Percentiles rank a stretch among this genome's conserved stretches.
These are phyloP conservation scores for Leptographium wingfieldii DNA, from an alignment of 2,329 filamentous ascomycete genomes.

Conservation along the genomic window DNA sequence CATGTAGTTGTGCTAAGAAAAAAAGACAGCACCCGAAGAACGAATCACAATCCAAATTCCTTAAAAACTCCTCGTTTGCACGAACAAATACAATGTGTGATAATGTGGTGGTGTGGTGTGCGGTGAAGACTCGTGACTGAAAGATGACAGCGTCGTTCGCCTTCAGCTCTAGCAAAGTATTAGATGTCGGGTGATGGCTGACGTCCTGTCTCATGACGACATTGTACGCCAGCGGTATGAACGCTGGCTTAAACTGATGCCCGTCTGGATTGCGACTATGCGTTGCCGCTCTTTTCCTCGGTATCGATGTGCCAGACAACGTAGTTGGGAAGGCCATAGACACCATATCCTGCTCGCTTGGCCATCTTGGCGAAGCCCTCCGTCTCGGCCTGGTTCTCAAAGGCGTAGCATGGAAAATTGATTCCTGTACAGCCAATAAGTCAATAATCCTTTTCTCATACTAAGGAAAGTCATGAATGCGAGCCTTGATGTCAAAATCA, in stretches of 20 bases:
- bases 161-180: not conserved
- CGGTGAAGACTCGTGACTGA: not conserved
- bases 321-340: conserved; percentile 90
- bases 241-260: not conserved
- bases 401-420: conserved; percentile 93
- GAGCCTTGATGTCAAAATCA: conserved; percentile 2
- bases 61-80: conserved; percentile 10
- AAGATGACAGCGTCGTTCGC: not conserved
- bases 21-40: not conserved
- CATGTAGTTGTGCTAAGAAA: not conserved
- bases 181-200: not conserved
- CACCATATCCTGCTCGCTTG: conserved; percentile 84
- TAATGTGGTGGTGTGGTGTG: not conserved
- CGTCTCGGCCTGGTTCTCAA: conserved; percentile 97
- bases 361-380: conserved; percentile 99
- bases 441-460: not conserved
- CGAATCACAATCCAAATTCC: conserved; percentile 4
- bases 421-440: conserved; percentile 47
- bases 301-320: conserved; percentile 99
- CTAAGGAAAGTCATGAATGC: not conserved
- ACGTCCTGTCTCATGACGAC: not conserved
- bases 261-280: not conserved
- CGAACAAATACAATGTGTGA: conserved; percentile 1
- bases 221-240: not conserved
- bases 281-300: conserved; percentile 80